A percentile compares a stretch with the other conserved stretches of the same genome.
Evolutionary conservation across 768 basidiomycete genomes (phyloP).

Genomic region (Rhodocollybia butyracea): DNA sequence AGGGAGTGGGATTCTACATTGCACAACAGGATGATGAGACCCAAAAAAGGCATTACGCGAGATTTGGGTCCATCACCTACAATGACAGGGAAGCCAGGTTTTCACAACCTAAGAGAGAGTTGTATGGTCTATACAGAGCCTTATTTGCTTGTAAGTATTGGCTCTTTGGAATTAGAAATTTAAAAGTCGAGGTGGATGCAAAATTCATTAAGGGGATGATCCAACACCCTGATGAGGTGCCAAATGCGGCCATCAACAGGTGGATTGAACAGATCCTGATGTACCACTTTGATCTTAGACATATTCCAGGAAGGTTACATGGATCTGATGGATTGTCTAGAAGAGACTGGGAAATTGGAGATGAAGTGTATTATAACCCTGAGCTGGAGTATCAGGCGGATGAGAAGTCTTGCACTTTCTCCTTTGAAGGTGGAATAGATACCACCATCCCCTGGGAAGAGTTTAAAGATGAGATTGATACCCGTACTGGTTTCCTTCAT

Average conservation of each 20-base stretch:
- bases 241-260: slow-evolving; percentile 33
- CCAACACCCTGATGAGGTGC: slow-evolving; percentile 33
- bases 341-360: slow-evolving; percentile 3
- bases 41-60: too few species aligned
- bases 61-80: too few species aligned
- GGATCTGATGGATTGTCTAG: slow-evolving; percentile 37
- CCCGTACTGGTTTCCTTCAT: slow-evolving; percentile 3
- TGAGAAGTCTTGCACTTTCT: not conserved
- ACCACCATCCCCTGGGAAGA: not conserved
- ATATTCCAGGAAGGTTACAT: slow-evolving; percentile 29
- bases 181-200: too few species aligned
- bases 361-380: not conserved
- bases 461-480: slow-evolving; percentile 10
- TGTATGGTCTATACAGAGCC: too few species aligned
- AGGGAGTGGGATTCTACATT: too few species aligned
- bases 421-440: not conserved
- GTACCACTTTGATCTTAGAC: slow-evolving; percentile 34
- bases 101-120: too few species aligned
- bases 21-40: too few species aligned
- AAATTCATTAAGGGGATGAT: slow-evolving; percentile 40
- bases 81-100: too few species aligned
- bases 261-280: slow-evolving; percentile 38
- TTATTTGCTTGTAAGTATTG: too few species aligned
- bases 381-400: not conserved
- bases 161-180: too few species aligned